A percentile compares a stretch with the other conserved stretches of the same genome.
These are phyloP conservation scores for Cercospora sp. DNA, from an alignment of 2,329 filamentous ascomycete species.

Conservation along the genomic window DNA sequence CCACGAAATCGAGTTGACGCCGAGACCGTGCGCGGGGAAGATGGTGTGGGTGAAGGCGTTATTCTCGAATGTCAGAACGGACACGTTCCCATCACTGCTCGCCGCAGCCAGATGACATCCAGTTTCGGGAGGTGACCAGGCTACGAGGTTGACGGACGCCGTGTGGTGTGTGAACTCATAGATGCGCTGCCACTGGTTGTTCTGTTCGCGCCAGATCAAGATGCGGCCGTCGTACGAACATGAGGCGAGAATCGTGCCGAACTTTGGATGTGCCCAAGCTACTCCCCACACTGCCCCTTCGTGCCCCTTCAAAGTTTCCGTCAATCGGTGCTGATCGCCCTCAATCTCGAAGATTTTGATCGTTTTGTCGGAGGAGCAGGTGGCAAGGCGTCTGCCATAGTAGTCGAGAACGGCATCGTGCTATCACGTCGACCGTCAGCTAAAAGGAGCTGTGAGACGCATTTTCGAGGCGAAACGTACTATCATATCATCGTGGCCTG, in stretches of 20 bases:
- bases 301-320: constrained; percentile 96
- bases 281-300: constrained; percentile 98
- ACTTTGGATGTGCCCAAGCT: constrained; percentile 97
- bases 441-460: background rate
- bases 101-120: constrained; percentile 94
- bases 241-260: constrained; percentile 94
- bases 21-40: constrained; percentile 88
- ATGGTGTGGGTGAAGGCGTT: constrained; percentile 87
- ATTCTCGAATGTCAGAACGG: constrained; percentile 94
- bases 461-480: constrained; percentile 60
- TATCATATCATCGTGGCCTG: constrained; percentile 98
- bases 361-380: constrained; percentile 95
- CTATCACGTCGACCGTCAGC: constrained; percentile 48
- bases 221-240: constrained; percentile 97
- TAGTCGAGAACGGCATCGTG: constrained; percentile 99
- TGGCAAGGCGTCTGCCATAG: constrained; percentile 93
- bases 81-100: constrained; percentile 89
- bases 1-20: constrained; percentile 96
- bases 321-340: constrained; percentile 82
- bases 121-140: constrained; percentile 95
- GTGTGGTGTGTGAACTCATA: constrained; percentile 94
- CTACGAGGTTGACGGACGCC: constrained; percentile 92
- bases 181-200: constrained; percentile 65
- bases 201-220: constrained; percentile 93
- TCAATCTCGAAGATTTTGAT: constrained; percentile 99